These are phyloP conservation scores for Sclerotinia glacialis DNA, from an alignment of 2,329 filamentous ascomycete species.

Conservation along the genomic window DNA sequence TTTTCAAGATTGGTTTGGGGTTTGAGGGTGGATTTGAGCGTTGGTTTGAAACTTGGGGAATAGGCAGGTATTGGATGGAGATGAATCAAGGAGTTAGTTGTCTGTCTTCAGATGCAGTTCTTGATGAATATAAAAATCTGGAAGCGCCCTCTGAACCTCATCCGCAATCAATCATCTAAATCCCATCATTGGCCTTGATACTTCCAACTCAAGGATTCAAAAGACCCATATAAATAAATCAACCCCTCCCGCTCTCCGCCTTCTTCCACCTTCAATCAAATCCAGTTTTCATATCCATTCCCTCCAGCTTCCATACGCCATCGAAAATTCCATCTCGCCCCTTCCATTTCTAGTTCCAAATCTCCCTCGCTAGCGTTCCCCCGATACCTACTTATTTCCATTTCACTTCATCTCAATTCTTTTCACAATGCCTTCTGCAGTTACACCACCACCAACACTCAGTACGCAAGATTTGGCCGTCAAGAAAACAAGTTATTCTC, in stretches of 20 bases:
- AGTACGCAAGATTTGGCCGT: conserved; percentile 37
- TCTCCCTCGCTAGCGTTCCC: not conserved
- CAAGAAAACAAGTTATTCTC: conserved; percentile 32
- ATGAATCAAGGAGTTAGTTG: not conserved
- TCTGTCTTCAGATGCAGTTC: not conserved
- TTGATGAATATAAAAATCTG: conserved; percentile 2
- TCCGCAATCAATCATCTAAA: not conserved
- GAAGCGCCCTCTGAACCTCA: not conserved
- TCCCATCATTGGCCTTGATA: not conserved
- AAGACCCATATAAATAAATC: conserved; percentile 16
- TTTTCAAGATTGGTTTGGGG: not conserved
- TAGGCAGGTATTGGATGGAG: not conserved
- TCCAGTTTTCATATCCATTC: not conserved
- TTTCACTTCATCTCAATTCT: not conserved
- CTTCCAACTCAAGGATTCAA: not conserved
- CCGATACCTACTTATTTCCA: not conserved
- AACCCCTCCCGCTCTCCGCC: conserved; percentile 1
- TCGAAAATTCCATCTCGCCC: not conserved
- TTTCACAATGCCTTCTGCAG: conserved; percentile 43
- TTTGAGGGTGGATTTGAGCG: not conserved
- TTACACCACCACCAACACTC: conserved; percentile 40
- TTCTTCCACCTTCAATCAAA: not conserved
- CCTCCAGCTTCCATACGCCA: not conserved
- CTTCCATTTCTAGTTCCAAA: not conserved
- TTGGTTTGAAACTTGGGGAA: not conserved